Base-by-base conservation (phyloP, 1,284 basidiomycete species). In the Stygiomarasmius scandens region DNA sequence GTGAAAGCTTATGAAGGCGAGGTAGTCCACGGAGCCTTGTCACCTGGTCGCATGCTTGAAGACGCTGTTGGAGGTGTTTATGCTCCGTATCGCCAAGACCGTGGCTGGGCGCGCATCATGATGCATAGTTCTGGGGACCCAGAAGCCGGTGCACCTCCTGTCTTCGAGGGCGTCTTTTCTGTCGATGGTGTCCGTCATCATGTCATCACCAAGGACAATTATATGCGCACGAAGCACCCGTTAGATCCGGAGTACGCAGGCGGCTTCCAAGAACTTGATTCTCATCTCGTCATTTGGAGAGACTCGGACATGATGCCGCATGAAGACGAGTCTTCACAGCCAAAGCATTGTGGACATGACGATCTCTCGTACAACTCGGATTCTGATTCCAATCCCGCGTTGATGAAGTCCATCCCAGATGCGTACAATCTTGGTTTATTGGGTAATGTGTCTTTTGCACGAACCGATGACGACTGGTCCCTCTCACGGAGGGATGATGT, bases 131-230 rank as follows among this genome's bases (percentile, higher is more conserved):
- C 86, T 63, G 89, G 87, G 32, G 80, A 86, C 64, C 69, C 74
- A 25, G 70, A 69, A 12, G 66, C 64, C 52, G 78, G 78, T 57
- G 61, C 77, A 27, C 66, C 82, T 3, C 87, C 88, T 2, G 69
- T 82, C 2, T 92, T 87, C 67, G 90, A 94, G 67, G 93, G 93
- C 55, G 84, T 87, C 8, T 94, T 94, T 74, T 81, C 82, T 9
- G 79, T 83, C 16, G 71, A 83, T 48, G 91, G 91, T 19, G 76
- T 85, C 56, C 76, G 82, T n/a, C 86, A 92, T 72, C 89, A 93
- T 67, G 77, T 95, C 61, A 78, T 88, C 71, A 89, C 88, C 12
- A 82, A 79, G 63, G 85, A 87, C 24, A 87, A 87, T 65, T 95
- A 93, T 72, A 64, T 86, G 38, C 81, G 83, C 47, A 79, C 80